Evolutionary conservation across 495 filamentous ascomycete species (phyloP).

Genomic region (Xylaria bambusicola): DNA sequence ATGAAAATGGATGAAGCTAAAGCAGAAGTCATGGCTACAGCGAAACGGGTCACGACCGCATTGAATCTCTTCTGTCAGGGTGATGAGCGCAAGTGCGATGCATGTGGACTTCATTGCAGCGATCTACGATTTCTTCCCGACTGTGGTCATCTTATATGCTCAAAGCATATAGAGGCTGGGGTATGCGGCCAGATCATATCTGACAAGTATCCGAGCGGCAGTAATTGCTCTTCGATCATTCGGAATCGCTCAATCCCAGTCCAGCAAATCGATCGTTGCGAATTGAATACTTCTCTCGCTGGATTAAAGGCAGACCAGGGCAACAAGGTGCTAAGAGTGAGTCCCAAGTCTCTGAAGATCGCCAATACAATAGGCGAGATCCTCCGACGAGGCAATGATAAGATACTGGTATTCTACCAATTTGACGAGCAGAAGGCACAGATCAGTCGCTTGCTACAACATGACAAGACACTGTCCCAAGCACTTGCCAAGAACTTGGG

Average conservation of each 20-base stretch:
- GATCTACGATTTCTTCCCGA: slow-evolving; percentile 41
- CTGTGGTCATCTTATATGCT: slow-evolving; percentile 56
- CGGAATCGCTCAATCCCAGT: slow-evolving; percentile 15
- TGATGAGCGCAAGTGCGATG: slow-evolving; percentile 26
- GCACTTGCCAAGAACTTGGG: slow-evolving; percentile 19
- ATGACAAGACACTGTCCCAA: slow-evolving; percentile 17
- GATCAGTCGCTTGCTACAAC: slow-evolving; percentile 26
- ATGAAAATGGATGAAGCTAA: slow-evolving; percentile 8
- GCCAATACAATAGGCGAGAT: slow-evolving; percentile 24
- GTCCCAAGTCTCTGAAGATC: slow-evolving; percentile 30
- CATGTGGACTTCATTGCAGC: slow-evolving; percentile 26
- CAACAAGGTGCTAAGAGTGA: background rate
- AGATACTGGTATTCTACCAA: slow-evolving; percentile 41
- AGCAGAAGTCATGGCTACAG: slow-evolving; percentile 1
- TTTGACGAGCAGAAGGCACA: slow-evolving; percentile 23
- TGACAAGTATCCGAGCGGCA: slow-evolving; percentile 1
- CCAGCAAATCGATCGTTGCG: slow-evolving; percentile 14
- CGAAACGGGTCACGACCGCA: slow-evolving; percentile 12
- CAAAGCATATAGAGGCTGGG: slow-evolving; percentile 28
- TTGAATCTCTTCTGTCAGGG: background rate
- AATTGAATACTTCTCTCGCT: background rate
- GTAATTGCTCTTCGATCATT: slow-evolving; percentile 18
- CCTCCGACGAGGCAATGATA: slow-evolving; percentile 19
- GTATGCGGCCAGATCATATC: slow-evolving; percentile 18
- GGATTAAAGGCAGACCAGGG: background rate